phyloP scores from a whole-genome alignment of 805 yeast species.

The Dipodascus albidus region DNA sequence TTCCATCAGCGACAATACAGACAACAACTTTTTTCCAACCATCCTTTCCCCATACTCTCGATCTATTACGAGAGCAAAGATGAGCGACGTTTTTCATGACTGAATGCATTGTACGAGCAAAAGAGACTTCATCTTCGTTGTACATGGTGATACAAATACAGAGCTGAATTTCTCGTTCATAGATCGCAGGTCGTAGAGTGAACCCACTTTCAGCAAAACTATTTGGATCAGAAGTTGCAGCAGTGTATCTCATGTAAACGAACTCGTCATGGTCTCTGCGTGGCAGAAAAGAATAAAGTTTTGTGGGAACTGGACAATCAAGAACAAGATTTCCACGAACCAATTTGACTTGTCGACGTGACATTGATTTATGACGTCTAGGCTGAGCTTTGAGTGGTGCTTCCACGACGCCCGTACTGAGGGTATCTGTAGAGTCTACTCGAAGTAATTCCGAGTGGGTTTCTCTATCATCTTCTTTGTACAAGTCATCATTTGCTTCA shows the following conservation, averaged over 20 bases:
- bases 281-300: constrained; percentile 73
- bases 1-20: constrained; percentile 85
- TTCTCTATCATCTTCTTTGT: background rate
- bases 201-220: constrained; percentile 72
- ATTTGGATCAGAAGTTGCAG: constrained; percentile 90
- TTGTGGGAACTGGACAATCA: constrained; percentile 91
- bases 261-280: constrained; percentile 86
- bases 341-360: constrained; percentile 63
- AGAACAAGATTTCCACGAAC: constrained; percentile 75
- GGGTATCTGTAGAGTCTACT: background rate
- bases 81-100: constrained; percentile 92
- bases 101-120: constrained; percentile 90
- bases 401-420: constrained; percentile 11
- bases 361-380: constrained; percentile 53
- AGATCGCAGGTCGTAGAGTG: constrained; percentile 73
- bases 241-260: constrained; percentile 93
- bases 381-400: constrained; percentile 31
- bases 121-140: constrained; percentile 82
- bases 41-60: constrained; percentile 89
- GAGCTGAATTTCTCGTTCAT: constrained; percentile 84
- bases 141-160: constrained; percentile 94
- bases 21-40: constrained; percentile 97
- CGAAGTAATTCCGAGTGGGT: background rate
- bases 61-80: constrained; percentile 65
- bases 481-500: background rate